These are phyloP conservation scores for Pholiota microspora DNA, from an alignment of 768 basidiomycete genomes.

Conservation along the genomic window DNA sequence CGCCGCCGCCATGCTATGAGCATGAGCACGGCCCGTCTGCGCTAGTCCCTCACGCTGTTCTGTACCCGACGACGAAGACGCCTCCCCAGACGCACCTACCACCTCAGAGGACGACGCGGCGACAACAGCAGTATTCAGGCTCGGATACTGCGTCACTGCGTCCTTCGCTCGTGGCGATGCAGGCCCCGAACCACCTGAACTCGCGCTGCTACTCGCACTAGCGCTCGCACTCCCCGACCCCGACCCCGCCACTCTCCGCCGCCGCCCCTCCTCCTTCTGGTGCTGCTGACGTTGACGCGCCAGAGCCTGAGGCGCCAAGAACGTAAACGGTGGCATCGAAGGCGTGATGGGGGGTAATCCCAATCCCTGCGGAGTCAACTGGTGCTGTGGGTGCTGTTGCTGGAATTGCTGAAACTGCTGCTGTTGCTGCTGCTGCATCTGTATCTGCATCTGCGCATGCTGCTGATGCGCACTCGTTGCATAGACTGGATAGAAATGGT, in stretches of 20 bases:
- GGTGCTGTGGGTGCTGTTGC: constrained; percentile 9
- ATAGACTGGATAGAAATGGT: constrained; percentile 17
- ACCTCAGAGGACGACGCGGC: neutral
- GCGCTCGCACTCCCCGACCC: neutral
- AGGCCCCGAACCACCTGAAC: neutral
- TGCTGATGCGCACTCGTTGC: neutral
- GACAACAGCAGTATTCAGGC: neutral
- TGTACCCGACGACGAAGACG: neutral
- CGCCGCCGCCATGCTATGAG: no score
- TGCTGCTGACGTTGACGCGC: neutral
- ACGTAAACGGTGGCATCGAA: constrained; percentile 94
- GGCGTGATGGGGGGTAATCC: constrained; percentile 94
- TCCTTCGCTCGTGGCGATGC: neutral
- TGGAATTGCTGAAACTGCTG: constrained; percentile 2
- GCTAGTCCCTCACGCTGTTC: neutral
- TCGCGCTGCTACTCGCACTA: neutral
- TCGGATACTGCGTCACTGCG: neutral
- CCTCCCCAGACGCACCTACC: neutral
- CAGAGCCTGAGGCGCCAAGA: constrained; percentile 51
- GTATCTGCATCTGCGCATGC: neutral
- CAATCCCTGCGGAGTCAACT: constrained; percentile 67
- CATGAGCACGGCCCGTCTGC: no score
- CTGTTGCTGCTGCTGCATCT: constrained; percentile 6
- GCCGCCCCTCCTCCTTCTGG: neutral
- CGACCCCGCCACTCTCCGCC: neutral